Conservation (phyloP, 495 filamentous ascomycete species). For the Darksidea phi region DNA sequence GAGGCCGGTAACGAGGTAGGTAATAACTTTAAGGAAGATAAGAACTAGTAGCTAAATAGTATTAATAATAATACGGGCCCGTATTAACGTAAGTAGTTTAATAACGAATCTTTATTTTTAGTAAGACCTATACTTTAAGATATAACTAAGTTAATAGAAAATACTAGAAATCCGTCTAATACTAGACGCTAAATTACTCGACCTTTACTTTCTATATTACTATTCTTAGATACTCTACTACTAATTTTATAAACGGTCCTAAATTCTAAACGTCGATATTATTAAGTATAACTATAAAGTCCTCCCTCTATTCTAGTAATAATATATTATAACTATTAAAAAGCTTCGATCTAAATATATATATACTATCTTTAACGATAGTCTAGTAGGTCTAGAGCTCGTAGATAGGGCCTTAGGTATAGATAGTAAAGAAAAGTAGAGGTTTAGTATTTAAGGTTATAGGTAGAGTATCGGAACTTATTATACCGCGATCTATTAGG, state of each 20-base stretch:
- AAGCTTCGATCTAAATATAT: no score
- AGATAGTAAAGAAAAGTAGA: constrained; percentile 19
- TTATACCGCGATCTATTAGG: constrained; percentile 2
- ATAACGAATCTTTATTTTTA: no score
- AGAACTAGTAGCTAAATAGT: background rate
- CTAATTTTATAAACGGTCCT: constrained; percentile 2
- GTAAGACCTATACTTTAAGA: no score
- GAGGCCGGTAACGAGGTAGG: no score
- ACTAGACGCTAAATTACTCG: no score
- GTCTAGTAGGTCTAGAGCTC: constrained; percentile 19
- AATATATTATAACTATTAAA: constrained; percentile 5
- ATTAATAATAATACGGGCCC: background rate
- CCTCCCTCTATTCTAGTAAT: constrained; percentile 4
- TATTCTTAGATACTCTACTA: constrained; percentile 2
- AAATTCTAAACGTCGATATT: background rate
- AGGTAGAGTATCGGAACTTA: background rate
- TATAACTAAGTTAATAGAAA: no score
- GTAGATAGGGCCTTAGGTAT: constrained; percentile 17
- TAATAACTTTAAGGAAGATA: background rate
- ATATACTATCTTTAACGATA: no score
- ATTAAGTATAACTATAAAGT: constrained; percentile 9
- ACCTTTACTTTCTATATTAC: background rate
- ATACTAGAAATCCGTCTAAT: no score
- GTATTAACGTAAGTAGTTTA: no score
- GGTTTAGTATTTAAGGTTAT: constrained; percentile 1